Evolutionary conservation across 768 basidiomycete species (phyloP).

Genomic region (Suillus ampliporus): DNA sequence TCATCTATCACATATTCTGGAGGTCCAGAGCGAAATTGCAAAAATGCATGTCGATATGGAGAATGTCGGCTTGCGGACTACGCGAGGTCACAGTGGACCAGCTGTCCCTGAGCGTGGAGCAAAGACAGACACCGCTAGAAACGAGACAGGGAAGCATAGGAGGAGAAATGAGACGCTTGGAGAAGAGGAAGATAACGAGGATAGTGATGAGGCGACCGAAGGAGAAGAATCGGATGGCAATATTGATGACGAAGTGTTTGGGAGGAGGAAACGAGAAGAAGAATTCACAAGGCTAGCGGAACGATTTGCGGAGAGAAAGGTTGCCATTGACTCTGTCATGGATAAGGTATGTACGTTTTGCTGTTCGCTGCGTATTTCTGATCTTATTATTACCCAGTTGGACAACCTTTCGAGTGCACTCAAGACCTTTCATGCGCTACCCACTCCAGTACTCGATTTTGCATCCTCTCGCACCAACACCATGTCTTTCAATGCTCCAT

Average conservation of each 20-base stretch:
- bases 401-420: slow-evolving; percentile 40
- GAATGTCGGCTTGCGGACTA: slow-evolving; percentile 43
- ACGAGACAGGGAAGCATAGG: slow-evolving; percentile 6
- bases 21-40: slow-evolving; percentile 74
- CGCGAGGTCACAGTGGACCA: slow-evolving; percentile 12
- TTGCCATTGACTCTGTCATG: slow-evolving; percentile 76
- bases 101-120: slow-evolving; percentile 22
- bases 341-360: slow-evolving; percentile 52
- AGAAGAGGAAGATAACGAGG: slow-evolving; percentile 42
- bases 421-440: slow-evolving; percentile 50
- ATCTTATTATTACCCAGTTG: slow-evolving; percentile 25
- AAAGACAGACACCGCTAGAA: slow-evolving; percentile 23
- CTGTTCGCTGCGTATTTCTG: neutral
- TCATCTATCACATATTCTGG: slow-evolving; percentile 70
- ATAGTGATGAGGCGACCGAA: slow-evolving; percentile 39
- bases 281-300: slow-evolving; percentile 72
- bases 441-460: slow-evolving; percentile 46
- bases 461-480: slow-evolving; percentile 35
- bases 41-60: slow-evolving; percentile 80
- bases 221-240: slow-evolving; percentile 38
- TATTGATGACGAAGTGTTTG: slow-evolving; percentile 56
- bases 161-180: slow-evolving; percentile 41
- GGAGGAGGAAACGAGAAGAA: slow-evolving; percentile 60
- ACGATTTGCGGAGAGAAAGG: slow-evolving; percentile 72
- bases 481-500: slow-evolving; percentile 28